Conservation (phyloP, 1,284 basidiomycete species). For the Trichosporon inkin region DNA sequence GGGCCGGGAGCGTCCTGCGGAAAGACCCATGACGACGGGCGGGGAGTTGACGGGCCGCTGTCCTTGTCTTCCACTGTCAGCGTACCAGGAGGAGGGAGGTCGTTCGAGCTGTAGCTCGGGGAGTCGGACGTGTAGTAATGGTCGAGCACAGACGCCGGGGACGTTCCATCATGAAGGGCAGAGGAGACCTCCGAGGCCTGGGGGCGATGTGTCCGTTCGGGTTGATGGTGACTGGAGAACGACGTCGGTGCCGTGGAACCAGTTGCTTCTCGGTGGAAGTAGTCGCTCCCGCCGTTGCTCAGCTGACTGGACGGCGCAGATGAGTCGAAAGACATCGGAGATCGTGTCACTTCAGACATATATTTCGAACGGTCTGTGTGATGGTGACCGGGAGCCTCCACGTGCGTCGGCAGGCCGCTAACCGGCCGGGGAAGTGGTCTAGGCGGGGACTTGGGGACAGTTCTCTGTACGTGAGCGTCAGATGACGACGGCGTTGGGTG, state of each 20-base stretch:
- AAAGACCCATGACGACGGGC: neutral
- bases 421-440: constrained; percentile 1
- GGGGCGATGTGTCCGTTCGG: neutral
- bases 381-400: neutral
- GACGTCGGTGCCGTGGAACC: neutral
- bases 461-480: neutral
- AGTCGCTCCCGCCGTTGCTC: neutral
- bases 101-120: neutral
- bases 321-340: neutral
- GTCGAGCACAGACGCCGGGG: constrained; percentile 3
- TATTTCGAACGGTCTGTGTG: neutral
- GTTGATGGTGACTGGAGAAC: neutral
- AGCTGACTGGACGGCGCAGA: neutral
- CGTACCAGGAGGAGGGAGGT: neutral
- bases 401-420: neutral
- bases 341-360: neutral
- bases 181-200: neutral
- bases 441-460: neutral
- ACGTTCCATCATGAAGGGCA: neutral
- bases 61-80: neutral
- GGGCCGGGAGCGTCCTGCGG: neutral
- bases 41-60: neutral
- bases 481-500: neutral
- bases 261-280: neutral
- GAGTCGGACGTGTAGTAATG: neutral